These are phyloP conservation scores for Candida sanyaensis DNA, from an alignment of 1,139 yeast species.

Conservation along the genomic window DNA sequence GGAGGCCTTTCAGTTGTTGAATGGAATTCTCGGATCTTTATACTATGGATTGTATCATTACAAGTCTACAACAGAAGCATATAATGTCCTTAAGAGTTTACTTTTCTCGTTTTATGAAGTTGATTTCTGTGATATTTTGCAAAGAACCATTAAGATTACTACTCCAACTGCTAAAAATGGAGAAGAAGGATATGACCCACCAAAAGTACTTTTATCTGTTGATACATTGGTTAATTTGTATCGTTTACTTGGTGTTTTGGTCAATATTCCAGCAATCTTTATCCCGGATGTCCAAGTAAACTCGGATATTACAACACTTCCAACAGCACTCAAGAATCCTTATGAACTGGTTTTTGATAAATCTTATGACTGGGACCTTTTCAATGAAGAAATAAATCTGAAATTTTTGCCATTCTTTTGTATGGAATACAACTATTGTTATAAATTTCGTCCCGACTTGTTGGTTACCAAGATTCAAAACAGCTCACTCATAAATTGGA, in stretches of 20 bases:
- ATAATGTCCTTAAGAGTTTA: slow-evolving; percentile 20
- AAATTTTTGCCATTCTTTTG: slow-evolving; percentile 28
- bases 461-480: slow-evolving; percentile 27
- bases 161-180: slow-evolving; percentile 16
- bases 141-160: slow-evolving; percentile 25
- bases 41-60: slow-evolving; percentile 17
- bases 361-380: slow-evolving; percentile 16
- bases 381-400: slow-evolving; percentile 19
- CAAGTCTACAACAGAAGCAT: slow-evolving; percentile 18
- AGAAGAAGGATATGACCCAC: slow-evolving; percentile 14
- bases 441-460: slow-evolving; percentile 34
- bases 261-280: slow-evolving; percentile 23
- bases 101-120: slow-evolving; percentile 23
- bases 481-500: slow-evolving; percentile 43
- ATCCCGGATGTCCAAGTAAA: slow-evolving; percentile 22
- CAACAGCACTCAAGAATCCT: slow-evolving; percentile 22
- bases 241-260: slow-evolving; percentile 26
- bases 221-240: slow-evolving; percentile 30
- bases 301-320: slow-evolving; percentile 29
- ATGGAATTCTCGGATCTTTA: slow-evolving; percentile 25
- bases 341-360: slow-evolving; percentile 20
- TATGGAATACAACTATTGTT: slow-evolving; percentile 31
- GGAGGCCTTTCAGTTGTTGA: slow-evolving; percentile 28
- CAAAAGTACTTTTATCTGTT: slow-evolving; percentile 29
- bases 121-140: slow-evolving; percentile 26